A percentile compares a stretch with the other conserved stretches of the same genome.
These are phyloP conservation scores for Ceraceosorus guamensis DNA, from an alignment of 1,284 basidiomycete genomes.

Conservation along the genomic window DNA sequence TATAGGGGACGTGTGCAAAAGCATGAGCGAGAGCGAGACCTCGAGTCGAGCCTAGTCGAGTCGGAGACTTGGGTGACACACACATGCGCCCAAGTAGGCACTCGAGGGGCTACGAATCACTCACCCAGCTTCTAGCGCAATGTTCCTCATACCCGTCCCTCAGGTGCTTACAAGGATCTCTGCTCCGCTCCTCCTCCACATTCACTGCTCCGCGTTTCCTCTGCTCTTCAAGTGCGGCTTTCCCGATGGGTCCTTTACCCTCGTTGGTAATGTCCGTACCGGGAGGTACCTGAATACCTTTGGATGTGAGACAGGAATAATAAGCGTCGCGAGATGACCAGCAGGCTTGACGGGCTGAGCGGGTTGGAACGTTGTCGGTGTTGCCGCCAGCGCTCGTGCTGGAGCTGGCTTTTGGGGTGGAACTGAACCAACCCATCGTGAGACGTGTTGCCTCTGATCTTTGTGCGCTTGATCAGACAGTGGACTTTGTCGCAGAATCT, in stretches of 20 bases:
- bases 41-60: neutral
- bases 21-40: neutral
- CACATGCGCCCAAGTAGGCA: too few relatives aligned
- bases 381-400: neutral
- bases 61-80: neutral
- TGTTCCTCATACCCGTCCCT: constrained; percentile 35
- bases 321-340: constrained; percentile 43
- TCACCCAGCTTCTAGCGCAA: constrained; percentile 46
- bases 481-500: too few relatives aligned
- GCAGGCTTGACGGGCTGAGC: constrained; percentile 37
- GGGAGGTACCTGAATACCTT: constrained; percentile 35
- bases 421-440: constrained; percentile 11
- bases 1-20: constrained; percentile 3
- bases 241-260: constrained; percentile 21
- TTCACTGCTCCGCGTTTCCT: constrained; percentile 3
- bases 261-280: constrained; percentile 45
- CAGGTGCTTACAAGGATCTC: constrained; percentile 35
- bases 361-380: constrained; percentile 15
- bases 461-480: too few relatives aligned
- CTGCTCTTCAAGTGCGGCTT: constrained; percentile 16
- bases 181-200: constrained; percentile 18
- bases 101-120: constrained; percentile 13
- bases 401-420: constrained; percentile 8
- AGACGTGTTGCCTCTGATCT: too few relatives aligned
- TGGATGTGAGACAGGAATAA: constrained; percentile 35